These are phyloP conservation scores for Trichophyton mentagrophytes DNA, from an alignment of 2,329 filamentous ascomycete species.

Conservation along the genomic window DNA sequence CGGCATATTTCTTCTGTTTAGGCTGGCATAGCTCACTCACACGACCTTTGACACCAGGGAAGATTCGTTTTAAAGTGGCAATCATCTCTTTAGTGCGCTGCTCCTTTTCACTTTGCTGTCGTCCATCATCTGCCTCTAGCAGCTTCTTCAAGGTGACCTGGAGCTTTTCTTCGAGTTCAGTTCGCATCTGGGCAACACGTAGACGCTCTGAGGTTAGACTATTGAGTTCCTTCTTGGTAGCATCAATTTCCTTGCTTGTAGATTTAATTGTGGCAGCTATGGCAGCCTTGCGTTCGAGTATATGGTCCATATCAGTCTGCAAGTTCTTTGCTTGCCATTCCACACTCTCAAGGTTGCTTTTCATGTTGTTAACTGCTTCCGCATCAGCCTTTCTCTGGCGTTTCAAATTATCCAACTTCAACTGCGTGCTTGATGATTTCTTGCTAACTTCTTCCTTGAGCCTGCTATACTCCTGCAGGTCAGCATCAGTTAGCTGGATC, in stretches of 20 bases:
- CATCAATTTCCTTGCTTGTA: conserved; percentile 62
- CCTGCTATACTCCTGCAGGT: conserved; percentile 78
- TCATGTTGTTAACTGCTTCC: conserved; percentile 77
- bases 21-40: conserved; percentile 87
- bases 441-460: conserved; percentile 76
- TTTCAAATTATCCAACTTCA: conserved; percentile 71
- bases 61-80: conserved; percentile 74
- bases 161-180: conserved; percentile 85
- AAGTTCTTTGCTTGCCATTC: conserved; percentile 62
- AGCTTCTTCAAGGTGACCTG: conserved; percentile 68
- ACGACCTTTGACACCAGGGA: conserved; percentile 79
- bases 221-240: conserved; percentile 85
- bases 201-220: conserved; percentile 71
- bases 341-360: conserved; percentile 70
- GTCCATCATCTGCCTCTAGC: conserved; percentile 72
- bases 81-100: conserved; percentile 68
- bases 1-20: conserved; percentile 92
- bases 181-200: conserved; percentile 65
- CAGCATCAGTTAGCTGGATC: conserved; percentile 68
- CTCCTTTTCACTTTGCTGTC: conserved; percentile 75
- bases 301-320: conserved; percentile 54
- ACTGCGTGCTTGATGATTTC: conserved; percentile 66
- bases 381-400: conserved; percentile 85
- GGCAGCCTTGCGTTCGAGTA: conserved; percentile 54
- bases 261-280: conserved; percentile 53